Evolutionary conservation across 2,329 filamentous ascomycete species (phyloP).

Genomic region (Coniochaeta sp.): DNA sequence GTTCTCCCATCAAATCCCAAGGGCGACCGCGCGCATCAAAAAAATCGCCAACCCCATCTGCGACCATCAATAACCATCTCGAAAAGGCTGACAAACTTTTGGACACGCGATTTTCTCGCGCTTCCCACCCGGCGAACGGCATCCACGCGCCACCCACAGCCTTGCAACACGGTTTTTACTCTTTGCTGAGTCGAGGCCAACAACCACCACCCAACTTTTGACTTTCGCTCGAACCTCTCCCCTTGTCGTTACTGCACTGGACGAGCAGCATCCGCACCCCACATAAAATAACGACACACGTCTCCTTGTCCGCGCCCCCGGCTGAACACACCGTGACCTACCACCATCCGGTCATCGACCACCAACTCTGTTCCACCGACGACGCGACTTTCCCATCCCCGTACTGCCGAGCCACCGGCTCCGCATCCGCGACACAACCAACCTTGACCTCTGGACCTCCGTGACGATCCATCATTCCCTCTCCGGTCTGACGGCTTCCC

Average conservation of each 20-base stretch:
- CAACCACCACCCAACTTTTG: not conserved
- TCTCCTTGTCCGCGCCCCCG: not conserved
- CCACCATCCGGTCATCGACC: not conserved
- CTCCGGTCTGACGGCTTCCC: not conserved
- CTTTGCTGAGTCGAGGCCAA: constrained; percentile 20
- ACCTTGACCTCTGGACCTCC: not conserved
- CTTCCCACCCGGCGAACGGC: constrained; percentile 31
- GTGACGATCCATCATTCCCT: not conserved
- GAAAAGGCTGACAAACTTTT: constrained; percentile 43
- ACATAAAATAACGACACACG: constrained; percentile 1
- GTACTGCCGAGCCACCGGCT: not conserved
- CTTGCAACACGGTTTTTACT: constrained; percentile 26
- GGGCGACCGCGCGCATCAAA: constrained; percentile 52
- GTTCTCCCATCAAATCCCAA: constrained; percentile 36
- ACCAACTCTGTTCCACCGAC: not conserved
- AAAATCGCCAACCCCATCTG: constrained; percentile 51
- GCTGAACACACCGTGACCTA: constrained; percentile 1
- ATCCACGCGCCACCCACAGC: constrained; percentile 27
- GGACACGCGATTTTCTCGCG: constrained; percentile 48
- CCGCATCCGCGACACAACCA: not conserved
- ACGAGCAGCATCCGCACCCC: not conserved
- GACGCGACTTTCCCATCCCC: constrained; percentile 1
- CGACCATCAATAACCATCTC: constrained; percentile 53
- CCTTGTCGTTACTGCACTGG: not conserved
- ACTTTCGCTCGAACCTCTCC: not conserved